A percentile compares a stretch with the other conserved stretches of the same genome.
Conservation (phyloP, 352 stramenopile genomes). For the Plasmopara halstedii region DNA sequence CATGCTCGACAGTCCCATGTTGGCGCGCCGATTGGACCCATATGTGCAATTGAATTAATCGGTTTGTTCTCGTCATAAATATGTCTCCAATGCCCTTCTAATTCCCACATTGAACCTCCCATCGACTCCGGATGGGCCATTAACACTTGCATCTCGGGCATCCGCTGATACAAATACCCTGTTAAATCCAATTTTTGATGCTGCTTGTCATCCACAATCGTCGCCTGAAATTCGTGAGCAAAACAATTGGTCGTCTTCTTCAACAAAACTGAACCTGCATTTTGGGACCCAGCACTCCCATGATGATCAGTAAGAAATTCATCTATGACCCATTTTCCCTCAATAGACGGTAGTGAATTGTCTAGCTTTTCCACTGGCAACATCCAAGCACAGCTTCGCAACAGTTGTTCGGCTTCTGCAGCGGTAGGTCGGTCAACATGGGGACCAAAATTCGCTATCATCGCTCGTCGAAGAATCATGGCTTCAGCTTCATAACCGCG, state of each 20-base stretch:
- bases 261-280: conserved; percentile 63
- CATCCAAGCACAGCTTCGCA: conserved; percentile 62
- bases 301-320: conserved; percentile 64
- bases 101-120: conserved; percentile 25
- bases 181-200: conserved; percentile 51
- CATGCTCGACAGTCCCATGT: conserved; percentile 69
- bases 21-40: conserved; percentile 17
- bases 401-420: conserved; percentile 26
- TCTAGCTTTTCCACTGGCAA: conserved; percentile 28
- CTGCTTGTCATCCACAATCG: conserved; percentile 29
- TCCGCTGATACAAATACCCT: conserved; percentile 44
- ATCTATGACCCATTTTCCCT: conserved; percentile 76
- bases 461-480: conserved; percentile 28
- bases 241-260: conserved; percentile 48
- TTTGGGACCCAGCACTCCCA: conserved; percentile 27
- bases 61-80: conserved; percentile 29
- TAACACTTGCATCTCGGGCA: conserved; percentile 46
- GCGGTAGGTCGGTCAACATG: conserved; percentile 31
- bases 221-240: conserved; percentile 53
- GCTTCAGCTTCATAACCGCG: conserved; percentile 58
- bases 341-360: conserved; percentile 47
- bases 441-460: conserved; percentile 30
- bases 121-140: conserved; percentile 23
- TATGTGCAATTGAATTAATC: conserved; percentile 7
- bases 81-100: conserved; percentile 79